Base-by-base conservation (phyloP, 2,329 filamentous ascomycete genomes). In the Xylariaceae sp. region DNA sequence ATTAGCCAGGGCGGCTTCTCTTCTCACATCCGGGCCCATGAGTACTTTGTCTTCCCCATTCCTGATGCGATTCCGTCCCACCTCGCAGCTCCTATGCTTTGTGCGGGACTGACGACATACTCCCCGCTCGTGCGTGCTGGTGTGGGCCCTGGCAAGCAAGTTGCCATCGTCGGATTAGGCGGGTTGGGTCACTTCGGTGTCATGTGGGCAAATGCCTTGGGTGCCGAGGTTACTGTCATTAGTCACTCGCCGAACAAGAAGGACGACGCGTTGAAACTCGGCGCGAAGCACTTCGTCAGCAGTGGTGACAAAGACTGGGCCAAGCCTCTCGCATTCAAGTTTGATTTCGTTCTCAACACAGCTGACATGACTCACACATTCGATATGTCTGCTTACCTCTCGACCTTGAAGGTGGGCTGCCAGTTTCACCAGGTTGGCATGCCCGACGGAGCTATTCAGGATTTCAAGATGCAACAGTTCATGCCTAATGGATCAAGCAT, bases 41-140 rank as follows among this genome's bases (percentile, higher is more conserved):
- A 73, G 51, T 71, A 73, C 61, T 89, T 87, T 49, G 71, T 70
- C 24, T 73, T 80, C 52, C 74, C 73, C 48, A 77, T 81, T 29
- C 77, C 76, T 0, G 74, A 78, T n/a, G 60, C 56, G 1, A 61
- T 81, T 9, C 61, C 68, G 7, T 69, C 69, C 0, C 68, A 73
- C 24, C 56, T 68, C 2, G 74, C 71, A 0, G 77, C 85, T 2
- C 86, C 87, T 1, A 80, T 93, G 69, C 72, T 91, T 19, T 91
- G 87, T 57, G 87, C 81, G 2, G 87, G 88, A 1, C 73, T 91
- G 39, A 93, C 87, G 0, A 76, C 83, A 0, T 93, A 78, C 58
- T 76, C 76, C 4, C 87, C 87, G 0, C 64, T 93, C 13, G 74
- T 74, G 37, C 74, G 82, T 19, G 80, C 85, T 28, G 79, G 78